phyloP scores from a whole-genome alignment of 805 yeast species.

The Candida sonorensis region DNA sequence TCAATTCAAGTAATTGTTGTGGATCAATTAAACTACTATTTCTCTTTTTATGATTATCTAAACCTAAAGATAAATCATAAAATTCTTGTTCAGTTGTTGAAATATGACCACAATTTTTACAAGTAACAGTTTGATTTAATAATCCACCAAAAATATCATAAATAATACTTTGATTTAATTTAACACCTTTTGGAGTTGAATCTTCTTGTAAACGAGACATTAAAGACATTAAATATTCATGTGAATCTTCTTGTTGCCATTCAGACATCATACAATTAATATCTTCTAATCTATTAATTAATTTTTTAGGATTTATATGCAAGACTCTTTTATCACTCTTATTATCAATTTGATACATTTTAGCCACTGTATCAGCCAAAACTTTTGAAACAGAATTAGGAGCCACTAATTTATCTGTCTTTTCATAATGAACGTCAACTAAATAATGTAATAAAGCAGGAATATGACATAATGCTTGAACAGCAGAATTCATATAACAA shows the following conservation, averaged over 20 bases:
- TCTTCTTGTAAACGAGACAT: constrained; percentile 87
- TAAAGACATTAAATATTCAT: constrained; percentile 92
- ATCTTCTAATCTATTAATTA: constrained; percentile 66
- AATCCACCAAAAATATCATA: constrained; percentile 95
- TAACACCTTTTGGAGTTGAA: constrained; percentile 82
- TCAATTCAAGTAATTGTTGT: constrained; percentile 20
- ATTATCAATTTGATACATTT: constrained; percentile 60
- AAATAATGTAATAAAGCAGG: constrained; percentile 88
- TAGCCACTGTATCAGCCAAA: constrained; percentile 59
- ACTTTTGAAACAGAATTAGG: constrained; percentile 56
- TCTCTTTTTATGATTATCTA: constrained; percentile 46
- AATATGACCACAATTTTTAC: constrained; percentile 74
- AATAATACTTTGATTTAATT: constrained; percentile 71
- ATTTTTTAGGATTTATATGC: constrained; percentile 67
- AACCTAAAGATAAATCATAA: constrained; percentile 82
- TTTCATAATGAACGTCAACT: constrained; percentile 52
- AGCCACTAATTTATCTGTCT: constrained; percentile 38
- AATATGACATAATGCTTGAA: constrained; percentile 83
- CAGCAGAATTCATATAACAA: constrained; percentile 93
- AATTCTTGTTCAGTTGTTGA: constrained; percentile 89
- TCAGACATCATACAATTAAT: constrained; percentile 95
- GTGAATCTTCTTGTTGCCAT: constrained; percentile 98
- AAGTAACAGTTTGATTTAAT: constrained; percentile 75
- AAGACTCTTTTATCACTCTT: constrained; percentile 30
- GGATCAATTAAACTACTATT: constrained; percentile 24